Base-by-base conservation (phyloP, 192 early-diverging fungal species). In the Coemansia sp. region DNA sequence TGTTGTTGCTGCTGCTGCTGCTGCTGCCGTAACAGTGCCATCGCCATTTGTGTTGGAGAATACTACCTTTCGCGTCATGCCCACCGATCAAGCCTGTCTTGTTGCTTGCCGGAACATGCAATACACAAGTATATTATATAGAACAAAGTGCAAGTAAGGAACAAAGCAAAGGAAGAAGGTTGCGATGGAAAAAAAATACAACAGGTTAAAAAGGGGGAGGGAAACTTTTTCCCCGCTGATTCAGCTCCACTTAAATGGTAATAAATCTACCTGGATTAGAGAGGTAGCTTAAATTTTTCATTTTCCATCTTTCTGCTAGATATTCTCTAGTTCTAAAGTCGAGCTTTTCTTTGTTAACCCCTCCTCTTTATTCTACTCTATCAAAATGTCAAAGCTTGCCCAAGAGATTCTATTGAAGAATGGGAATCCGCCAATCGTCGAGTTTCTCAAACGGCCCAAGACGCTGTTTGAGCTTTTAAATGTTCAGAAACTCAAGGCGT, bases 391-490 rank as follows among this genome's bases (percentile, higher is more conserved):
- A 23, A 75, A 75, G 36, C 35, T 81, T 1, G 78, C 72, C 0
- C 35, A 58, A 18, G 58, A 72, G 59, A 60, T 81, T 23, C 73
- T 81, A 2, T 26, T 57, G n/a, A 78, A 71, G 53, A 21, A 48
- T 55, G 68, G 62, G 14, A 15, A 62, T 1, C 76, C 66, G 24
- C 63, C 71, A 24, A 69, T 66, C 10, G 69, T 75, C 2, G 6
- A 36, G 44, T 81, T 75, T 33, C 62, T 44, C 1, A 8, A 2
- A 5, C 75, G 72, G 46, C 73, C 78, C 9, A 81, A 81, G 58
- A 81, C 78, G 39, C 73, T 81, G 1, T 68, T 64, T 48, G 78
- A 81, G 57, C 69, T 81, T 0, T 24, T 81, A 4, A 81, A 81
- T 48, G 73, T 81, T 14, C 78, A 81, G 34, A 68, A 69, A 11